These are phyloP conservation scores for Perkinsela sp. DNA, from an alignment of 208 protist species.

Conservation along the genomic window DNA sequence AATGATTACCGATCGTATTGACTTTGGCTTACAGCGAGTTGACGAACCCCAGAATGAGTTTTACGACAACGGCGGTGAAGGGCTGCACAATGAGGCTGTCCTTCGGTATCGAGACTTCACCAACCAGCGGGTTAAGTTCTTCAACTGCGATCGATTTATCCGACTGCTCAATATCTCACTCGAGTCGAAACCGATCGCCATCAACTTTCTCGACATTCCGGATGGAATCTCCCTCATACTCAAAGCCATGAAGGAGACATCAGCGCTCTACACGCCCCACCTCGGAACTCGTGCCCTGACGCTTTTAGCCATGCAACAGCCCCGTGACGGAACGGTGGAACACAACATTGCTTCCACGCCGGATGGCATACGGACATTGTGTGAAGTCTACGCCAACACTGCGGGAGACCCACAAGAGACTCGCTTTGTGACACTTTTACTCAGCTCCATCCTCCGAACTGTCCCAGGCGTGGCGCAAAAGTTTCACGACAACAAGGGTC, in stretches of 20 bases:
- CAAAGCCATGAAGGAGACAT: constrained; percentile 22
- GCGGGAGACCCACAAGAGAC: constrained; percentile 53
- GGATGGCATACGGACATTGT: constrained; percentile 24
- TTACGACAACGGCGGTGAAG: constrained; percentile 17
- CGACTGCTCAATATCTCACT: constrained; percentile 41
- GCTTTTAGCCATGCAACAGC: constrained; percentile 42
- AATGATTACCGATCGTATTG: constrained; percentile 47
- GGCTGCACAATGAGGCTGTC: constrained; percentile 36
- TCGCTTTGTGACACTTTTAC: constrained; percentile 32
- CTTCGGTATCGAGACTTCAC: constrained; percentile 20
- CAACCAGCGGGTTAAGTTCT: constrained; percentile 33
- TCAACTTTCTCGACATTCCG: constrained; percentile 29
- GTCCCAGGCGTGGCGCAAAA: constrained; percentile 35
- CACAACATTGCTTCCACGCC: constrained; percentile 18
- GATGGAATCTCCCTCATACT: constrained; percentile 38
- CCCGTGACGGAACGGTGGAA: constrained; percentile 37
- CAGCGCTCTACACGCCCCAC: constrained; percentile 28
- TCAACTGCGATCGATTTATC: constrained; percentile 41
- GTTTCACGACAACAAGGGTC: constrained; percentile 30
- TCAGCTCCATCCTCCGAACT: constrained; percentile 50
- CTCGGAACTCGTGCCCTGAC: constrained; percentile 34
- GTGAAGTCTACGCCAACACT: constrained; percentile 40
- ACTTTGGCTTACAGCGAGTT: constrained; percentile 41
- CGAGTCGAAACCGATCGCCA: constrained; percentile 21
- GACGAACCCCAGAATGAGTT: constrained; percentile 26